These are phyloP conservation scores for Fusarium udum DNA, from an alignment of 2,329 filamentous ascomycete genomes.

Conservation along the genomic window DNA sequence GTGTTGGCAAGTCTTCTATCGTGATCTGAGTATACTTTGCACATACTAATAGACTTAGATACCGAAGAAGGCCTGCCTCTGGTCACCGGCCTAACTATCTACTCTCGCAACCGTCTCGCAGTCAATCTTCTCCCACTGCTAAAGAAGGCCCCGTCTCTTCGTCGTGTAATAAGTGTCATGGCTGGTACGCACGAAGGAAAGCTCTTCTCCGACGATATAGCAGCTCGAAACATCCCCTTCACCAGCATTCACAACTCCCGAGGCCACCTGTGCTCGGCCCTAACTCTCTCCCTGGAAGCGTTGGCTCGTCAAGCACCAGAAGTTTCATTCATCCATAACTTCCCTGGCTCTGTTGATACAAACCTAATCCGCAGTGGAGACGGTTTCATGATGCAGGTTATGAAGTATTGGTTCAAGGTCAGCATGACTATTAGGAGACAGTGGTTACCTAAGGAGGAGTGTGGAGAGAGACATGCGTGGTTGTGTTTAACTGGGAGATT, in stretches of 20 bases:
- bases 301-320: conserved; percentile 34
- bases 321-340: conserved; percentile 45
- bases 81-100: conserved; percentile 62
- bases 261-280: conserved; percentile 34
- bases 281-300: conserved; percentile 42
- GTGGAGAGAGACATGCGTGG: conserved; percentile 41
- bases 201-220: conserved; percentile 38
- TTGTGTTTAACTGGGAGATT: conserved; percentile 36
- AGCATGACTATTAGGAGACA: neutral
- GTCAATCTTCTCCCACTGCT: conserved; percentile 67
- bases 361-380: conserved; percentile 35
- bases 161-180: conserved; percentile 42
- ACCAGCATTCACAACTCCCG: conserved; percentile 20
- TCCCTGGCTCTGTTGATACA: conserved; percentile 44
- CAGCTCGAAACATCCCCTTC: conserved; percentile 35
- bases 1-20: conserved; percentile 16
- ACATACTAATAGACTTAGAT: conserved; percentile 49
- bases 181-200: conserved; percentile 34
- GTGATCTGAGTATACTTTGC: no score
- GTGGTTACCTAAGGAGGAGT: conserved; percentile 35
- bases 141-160: conserved; percentile 25
- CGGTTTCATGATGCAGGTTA: conserved; percentile 25
- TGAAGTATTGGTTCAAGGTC: conserved; percentile 28
- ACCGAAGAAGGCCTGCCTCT: conserved; percentile 66
- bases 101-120: conserved; percentile 66